These are phyloP conservation scores for Bidens hawaiensis DNA, from an alignment of 140 eudicot species.

Conservation along the genomic window DNA sequence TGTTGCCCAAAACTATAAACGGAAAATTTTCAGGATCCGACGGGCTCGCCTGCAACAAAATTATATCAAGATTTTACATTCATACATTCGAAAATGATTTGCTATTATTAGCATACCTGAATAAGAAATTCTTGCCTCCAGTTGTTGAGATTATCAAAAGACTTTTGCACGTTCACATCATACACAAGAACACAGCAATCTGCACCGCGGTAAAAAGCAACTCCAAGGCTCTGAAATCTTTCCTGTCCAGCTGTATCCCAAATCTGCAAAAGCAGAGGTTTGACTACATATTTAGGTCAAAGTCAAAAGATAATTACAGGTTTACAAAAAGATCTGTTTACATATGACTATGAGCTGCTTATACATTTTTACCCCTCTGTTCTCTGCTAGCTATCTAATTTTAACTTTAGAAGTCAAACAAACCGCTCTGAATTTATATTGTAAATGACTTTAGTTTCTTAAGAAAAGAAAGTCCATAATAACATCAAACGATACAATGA, in stretches of 20 bases:
- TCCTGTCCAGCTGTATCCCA: slow-evolving; percentile 99
- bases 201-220: slow-evolving; percentile 97
- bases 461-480: neutral
- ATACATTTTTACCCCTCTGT: neutral
- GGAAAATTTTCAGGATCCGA: slow-evolving; percentile 97
- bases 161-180: slow-evolving; percentile 86
- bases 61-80: neutral
- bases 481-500: neutral
- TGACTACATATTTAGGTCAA: slow-evolving; percentile 3
- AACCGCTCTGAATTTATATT: neutral
- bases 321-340: slow-evolving; percentile 2
- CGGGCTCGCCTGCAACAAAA: slow-evolving; percentile 87
- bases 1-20: slow-evolving; percentile 91
- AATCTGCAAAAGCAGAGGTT: slow-evolving; percentile 42
- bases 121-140: slow-evolving; percentile 97
- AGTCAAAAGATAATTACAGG: neutral
- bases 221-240: slow-evolving; percentile 96
- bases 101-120: slow-evolving; percentile 47
- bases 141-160: slow-evolving; percentile 82
- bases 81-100: neutral
- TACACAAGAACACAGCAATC: slow-evolving; percentile 98
- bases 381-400: neutral
- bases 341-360: neutral
- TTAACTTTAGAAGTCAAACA: neutral
- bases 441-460: neutral